phyloP scores from a whole-genome alignment of 495 filamentous ascomycete genomes.

The Annulohypoxylon maeteangense region DNA sequence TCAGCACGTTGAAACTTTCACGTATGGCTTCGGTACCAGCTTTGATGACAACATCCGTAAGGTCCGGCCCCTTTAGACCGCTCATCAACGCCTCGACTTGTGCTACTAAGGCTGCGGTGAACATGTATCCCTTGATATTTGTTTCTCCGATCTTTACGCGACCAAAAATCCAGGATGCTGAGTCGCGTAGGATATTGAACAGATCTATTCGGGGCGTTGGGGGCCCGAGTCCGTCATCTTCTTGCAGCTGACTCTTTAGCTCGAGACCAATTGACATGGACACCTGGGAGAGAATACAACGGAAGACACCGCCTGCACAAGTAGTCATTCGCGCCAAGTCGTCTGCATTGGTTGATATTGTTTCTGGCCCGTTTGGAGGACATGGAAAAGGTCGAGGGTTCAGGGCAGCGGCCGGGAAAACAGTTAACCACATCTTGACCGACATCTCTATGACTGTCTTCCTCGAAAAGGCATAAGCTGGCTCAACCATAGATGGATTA shows the following conservation, averaged over 20 bases:
- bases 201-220: constrained; percentile 59
- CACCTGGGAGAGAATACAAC: constrained; percentile 53
- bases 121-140: constrained; percentile 66
- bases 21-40: constrained; percentile 50
- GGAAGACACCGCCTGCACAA: constrained; percentile 57
- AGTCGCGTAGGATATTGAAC: constrained; percentile 58
- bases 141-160: constrained; percentile 63
- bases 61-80: constrained; percentile 49
- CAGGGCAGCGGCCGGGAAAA: constrained; percentile 49
- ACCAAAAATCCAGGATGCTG: constrained; percentile 54
- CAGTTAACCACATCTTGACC: constrained; percentile 60
- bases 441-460: constrained; percentile 60
- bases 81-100: constrained; percentile 58
- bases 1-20: constrained; percentile 43
- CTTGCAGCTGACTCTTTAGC: constrained; percentile 60
- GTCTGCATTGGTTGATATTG: constrained; percentile 30
- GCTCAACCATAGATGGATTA: constrained; percentile 48
- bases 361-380: background rate
- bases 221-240: constrained; percentile 59
- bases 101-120: constrained; percentile 53
- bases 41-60: constrained; percentile 46
- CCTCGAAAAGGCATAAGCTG: constrained; percentile 61
- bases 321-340: constrained; percentile 51
- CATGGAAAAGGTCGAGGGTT: constrained; percentile 20
- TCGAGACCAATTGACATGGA: constrained; percentile 59